These are phyloP conservation scores for Ustilago hordei DNA, from an alignment of 1,284 basidiomycete genomes.

Conservation along the genomic window DNA sequence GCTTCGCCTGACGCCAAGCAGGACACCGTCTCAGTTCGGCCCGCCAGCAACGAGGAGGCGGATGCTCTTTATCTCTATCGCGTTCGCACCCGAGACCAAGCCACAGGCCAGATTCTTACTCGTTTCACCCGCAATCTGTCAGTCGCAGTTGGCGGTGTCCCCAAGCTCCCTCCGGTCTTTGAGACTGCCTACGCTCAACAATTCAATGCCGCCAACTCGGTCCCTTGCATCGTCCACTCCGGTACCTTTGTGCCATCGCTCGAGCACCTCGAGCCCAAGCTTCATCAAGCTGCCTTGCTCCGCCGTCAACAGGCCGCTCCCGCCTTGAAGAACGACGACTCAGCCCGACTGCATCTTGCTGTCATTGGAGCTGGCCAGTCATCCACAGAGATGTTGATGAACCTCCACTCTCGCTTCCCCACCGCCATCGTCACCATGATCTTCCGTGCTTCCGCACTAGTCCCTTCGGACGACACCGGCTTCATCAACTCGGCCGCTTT, in stretches of 20 bases:
- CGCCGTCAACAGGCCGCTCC: constrained; percentile 17
- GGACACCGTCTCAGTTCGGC: constrained; percentile 34
- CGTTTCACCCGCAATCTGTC: constrained; percentile 60
- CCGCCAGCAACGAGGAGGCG: constrained; percentile 18
- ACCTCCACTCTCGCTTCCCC: constrained; percentile 65
- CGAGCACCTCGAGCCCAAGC: constrained; percentile 45
- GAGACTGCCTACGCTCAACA: constrained; percentile 41
- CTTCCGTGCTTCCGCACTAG: constrained; percentile 65
- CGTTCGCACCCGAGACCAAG: constrained; percentile 36
- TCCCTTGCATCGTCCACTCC: constrained; percentile 62
- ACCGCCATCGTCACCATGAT: constrained; percentile 63
- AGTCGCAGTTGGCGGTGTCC: constrained; percentile 62
- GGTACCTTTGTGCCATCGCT: constrained; percentile 63
- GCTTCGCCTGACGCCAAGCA: constrained; percentile 27
- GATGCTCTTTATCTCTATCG: constrained; percentile 50
- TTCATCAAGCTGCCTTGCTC: constrained; percentile 33
- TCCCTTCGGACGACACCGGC: constrained; percentile 66
- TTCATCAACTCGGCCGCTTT: constrained; percentile 68
- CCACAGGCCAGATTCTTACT: constrained; percentile 27
- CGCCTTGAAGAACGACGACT: constrained; percentile 13
- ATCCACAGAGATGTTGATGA: constrained; percentile 64
- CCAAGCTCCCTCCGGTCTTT: constrained; percentile 57
- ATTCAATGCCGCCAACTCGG: constrained; percentile 11
- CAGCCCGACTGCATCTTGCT: constrained; percentile 57
- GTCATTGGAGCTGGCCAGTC: constrained; percentile 68